Conservation (phyloP, 192 early-diverging fungal species). For the Coemansia sp. region DNA sequence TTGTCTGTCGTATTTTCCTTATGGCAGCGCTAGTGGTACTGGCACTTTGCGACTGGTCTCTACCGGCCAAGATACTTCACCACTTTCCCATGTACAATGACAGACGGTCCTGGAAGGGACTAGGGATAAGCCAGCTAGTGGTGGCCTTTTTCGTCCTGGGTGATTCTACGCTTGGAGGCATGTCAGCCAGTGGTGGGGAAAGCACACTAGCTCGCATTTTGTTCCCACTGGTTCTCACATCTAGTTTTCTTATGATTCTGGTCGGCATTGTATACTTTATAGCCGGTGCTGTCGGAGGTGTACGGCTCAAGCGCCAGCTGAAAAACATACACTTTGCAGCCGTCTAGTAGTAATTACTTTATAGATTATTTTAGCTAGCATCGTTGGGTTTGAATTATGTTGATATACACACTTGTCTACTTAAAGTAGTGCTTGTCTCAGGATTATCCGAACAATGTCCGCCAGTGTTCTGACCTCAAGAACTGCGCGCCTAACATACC, state of each 20-base stretch:
- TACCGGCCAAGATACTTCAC: slow-evolving; percentile 16
- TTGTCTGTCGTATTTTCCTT: slow-evolving; percentile 42
- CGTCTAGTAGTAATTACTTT: not conserved
- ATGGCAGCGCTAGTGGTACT: slow-evolving; percentile 22
- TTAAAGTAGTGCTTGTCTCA: no score
- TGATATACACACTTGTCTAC: not conserved
- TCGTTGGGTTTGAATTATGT: not conserved
- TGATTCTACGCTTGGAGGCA: slow-evolving; percentile 29
- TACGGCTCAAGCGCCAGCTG: slow-evolving; percentile 14
- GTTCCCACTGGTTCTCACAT: slow-evolving; percentile 34
- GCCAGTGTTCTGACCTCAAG: no score
- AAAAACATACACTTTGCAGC: not conserved
- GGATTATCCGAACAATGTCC: no score
- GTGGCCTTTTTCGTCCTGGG: slow-evolving; percentile 43
- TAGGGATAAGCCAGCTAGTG: slow-evolving; percentile 41
- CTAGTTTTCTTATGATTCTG: slow-evolving; percentile 23
- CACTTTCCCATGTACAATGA: slow-evolving; percentile 47
- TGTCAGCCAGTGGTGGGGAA: slow-evolving; percentile 6
- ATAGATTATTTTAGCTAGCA: not conserved
- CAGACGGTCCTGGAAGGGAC: slow-evolving; percentile 28
- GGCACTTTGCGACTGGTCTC: slow-evolving; percentile 34
- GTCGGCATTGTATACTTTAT: slow-evolving; percentile 39
- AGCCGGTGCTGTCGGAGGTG: slow-evolving; percentile 39
- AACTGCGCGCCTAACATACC: no score
- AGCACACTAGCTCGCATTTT: slow-evolving; percentile 18